Conservation (phyloP, 2,329 filamentous ascomycete genomes). For the Penicillium polonicum region DNA sequence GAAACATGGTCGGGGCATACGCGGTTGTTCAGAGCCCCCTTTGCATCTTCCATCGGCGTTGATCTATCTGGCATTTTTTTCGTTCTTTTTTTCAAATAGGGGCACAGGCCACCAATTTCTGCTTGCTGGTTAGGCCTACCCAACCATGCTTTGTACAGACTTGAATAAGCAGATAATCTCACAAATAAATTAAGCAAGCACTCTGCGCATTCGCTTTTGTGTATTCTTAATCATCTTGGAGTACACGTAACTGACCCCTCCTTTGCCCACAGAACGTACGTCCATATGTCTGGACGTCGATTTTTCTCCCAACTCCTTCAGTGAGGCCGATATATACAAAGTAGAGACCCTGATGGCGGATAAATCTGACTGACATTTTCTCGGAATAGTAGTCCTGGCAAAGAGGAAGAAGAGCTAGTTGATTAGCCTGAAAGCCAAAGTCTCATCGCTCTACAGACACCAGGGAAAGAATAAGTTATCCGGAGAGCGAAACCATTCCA, state of each 20-base stretch:
- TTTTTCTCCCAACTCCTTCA: too few relatives aligned
- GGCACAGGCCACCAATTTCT: not conserved
- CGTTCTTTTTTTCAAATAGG: not conserved
- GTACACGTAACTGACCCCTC: not conserved
- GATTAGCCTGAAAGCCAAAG: not conserved
- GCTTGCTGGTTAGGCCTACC: not conserved
- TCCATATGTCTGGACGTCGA: not conserved
- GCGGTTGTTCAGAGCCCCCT: not conserved
- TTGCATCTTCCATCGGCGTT: conserved; percentile 14
- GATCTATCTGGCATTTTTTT: conserved; percentile 6
- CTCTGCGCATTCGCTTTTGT: not conserved
- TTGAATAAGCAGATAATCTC: conserved; percentile 5
- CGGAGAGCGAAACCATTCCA: not conserved
- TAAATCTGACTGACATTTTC: not conserved
- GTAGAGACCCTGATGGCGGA: not conserved
- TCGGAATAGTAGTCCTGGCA: not conserved
- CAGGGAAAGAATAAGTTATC: not conserved
- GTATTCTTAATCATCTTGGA: not conserved
- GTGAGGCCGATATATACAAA: too few relatives aligned
- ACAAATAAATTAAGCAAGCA: not conserved
- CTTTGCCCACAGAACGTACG: not conserved
- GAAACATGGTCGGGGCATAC: conserved; percentile 5
- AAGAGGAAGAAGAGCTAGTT: not conserved
- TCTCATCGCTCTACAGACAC: not conserved
- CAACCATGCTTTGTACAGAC: conserved; percentile 6